Evolutionary conservation across 2,329 filamentous ascomycete species (phyloP), one percentile per base, ranked within the genome.

Genomic region (Fonsecaea erecta): DNA sequence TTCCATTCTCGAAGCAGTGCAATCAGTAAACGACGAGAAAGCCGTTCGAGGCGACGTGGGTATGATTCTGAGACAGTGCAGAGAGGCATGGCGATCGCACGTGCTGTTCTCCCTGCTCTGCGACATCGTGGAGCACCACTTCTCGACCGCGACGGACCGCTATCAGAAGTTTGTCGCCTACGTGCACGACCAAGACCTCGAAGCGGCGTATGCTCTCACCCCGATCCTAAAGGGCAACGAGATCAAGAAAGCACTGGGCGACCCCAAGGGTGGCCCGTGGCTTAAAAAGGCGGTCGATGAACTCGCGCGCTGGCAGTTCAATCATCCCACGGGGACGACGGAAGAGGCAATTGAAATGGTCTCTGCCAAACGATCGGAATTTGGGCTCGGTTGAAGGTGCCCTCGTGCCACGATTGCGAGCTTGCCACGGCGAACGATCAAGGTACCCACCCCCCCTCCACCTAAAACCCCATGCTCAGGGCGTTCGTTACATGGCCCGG

Each of bases 271-370:
- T 0, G 92, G 92, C 0, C 88, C 83, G n/a, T 98, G 94, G 94
- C 90, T 96, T 84, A 87, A 87, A 60, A 83, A 84, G 52, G 93
- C 93, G 2, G 79, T 97, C 53, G 90, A 96, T 34, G 81, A 93
- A 3, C 90, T 92, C 66, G 86, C 96, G 77, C 88, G 88, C 66
- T 98, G 93, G 93, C 95, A 98, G 77, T 84, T 98, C 59, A 85
- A 91, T 40, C 87, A 98, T 74, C 82, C 82, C 3, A 63, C 66
- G 1, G 66, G 67, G 14, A 63, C 62, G 18, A 69, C 60, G 35
- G 69, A 71, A 34, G 56, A 69, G 30, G 68, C 69, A 21, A 67
- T 56, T 7, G 66, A 63, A 85, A 83, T 2, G 89, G 93, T 67
- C 78, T 83, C 32, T 72, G 76, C 6, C 84, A 81, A 78, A 67